These are phyloP conservation scores for Pyronema domesticum DNA, from an alignment of 495 filamentous ascomycete species.

Conservation along the genomic window DNA sequence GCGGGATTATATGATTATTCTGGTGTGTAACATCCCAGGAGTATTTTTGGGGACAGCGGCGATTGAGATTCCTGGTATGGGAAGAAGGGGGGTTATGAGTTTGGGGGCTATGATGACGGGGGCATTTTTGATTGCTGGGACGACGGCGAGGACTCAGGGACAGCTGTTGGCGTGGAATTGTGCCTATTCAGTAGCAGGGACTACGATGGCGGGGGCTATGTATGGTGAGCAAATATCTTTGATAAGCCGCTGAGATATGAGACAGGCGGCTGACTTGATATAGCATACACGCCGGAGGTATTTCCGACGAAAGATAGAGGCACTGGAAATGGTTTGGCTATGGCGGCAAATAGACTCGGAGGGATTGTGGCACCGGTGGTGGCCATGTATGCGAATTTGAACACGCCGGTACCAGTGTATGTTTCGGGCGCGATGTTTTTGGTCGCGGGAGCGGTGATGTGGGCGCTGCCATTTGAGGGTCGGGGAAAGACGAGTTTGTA, in stretches of 20 bases:
- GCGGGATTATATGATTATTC: constrained; percentile 58
- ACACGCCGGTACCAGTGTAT: constrained; percentile 52
- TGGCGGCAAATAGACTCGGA: constrained; percentile 54
- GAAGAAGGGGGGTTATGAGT: too few relatives aligned
- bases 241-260: too few relatives aligned
- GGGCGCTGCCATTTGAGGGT: constrained; percentile 53
- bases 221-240: too few relatives aligned
- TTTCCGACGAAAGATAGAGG: constrained; percentile 64
- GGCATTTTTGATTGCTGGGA: too few relatives aligned
- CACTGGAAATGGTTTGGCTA: constrained; percentile 62
- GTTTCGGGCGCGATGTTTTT: constrained; percentile 57
- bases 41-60: constrained; percentile 11
- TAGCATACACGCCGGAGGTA: constrained; percentile 56
- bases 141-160: too few relatives aligned
- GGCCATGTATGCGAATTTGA: constrained; percentile 36
- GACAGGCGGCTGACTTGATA: too few relatives aligned
- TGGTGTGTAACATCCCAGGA: constrained; percentile 53
- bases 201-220: too few relatives aligned
- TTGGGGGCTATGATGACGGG: too few relatives aligned
- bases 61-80: too few relatives aligned
- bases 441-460: constrained; percentile 42
- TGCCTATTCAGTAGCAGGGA: too few relatives aligned
- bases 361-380: constrained; percentile 68
- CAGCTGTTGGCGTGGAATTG: too few relatives aligned
- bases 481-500: constrained; percentile 52